A percentile compares a stretch with the other conserved stretches of the same genome.
Conservation (phyloP, 306 rosid genomes). For the Vicia sativa region DNA sequence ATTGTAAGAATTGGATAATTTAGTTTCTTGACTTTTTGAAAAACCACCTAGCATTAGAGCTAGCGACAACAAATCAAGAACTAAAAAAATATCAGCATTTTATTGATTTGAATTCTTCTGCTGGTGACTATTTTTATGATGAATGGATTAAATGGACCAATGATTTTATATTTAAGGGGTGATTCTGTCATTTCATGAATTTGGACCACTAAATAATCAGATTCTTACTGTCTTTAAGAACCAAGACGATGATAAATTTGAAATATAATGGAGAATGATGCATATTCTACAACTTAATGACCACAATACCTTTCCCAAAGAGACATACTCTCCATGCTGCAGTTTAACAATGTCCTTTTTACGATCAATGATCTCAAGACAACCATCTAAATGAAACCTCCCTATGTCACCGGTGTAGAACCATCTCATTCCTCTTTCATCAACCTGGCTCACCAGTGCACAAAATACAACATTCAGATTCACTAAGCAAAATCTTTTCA, state of each 20-base stretch:
- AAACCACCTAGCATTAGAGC: not conserved
- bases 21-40: not conserved
- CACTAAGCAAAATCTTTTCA: conserved; percentile 9
- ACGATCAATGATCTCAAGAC: conserved; percentile 93
- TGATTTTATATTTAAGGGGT: not conserved
- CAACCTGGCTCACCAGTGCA: conserved; percentile 57
- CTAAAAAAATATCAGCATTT: not conserved
- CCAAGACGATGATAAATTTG: not conserved
- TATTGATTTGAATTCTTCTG: not conserved
- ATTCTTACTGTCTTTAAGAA: not conserved
- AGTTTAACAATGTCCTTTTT: conserved; percentile 97
- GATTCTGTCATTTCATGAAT: not conserved
- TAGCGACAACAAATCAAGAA: not conserved
- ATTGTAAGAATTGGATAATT: not conserved
- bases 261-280: conserved; percentile 12
- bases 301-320: conserved; percentile 90
- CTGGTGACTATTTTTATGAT: not conserved
- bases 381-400: conserved; percentile 82
- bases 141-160: not conserved
- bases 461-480: conserved; percentile 27
- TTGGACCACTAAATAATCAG: not conserved
- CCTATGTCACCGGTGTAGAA: conserved; percentile 96
- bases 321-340: conserved; percentile 97
- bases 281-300: conserved; percentile 25
- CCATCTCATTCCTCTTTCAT: conserved; percentile 90